phyloP scores from a whole-genome alignment of 169 alveolate species.

The Plasmodium billcollinsi region DNA sequence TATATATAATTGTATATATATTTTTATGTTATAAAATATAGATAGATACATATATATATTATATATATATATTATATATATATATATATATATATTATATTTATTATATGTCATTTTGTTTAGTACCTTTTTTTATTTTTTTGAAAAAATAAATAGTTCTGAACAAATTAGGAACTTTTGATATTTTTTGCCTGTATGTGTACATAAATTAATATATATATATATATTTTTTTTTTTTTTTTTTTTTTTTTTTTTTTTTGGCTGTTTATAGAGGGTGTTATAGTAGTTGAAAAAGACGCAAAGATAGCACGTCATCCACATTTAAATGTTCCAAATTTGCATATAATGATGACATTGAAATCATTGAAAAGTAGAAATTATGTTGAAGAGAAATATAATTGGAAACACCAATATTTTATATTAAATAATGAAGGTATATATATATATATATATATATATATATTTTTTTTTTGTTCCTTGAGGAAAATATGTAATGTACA shows the following conservation, averaged over 20 bases:
- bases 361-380: constrained; percentile 90
- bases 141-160: not conserved
- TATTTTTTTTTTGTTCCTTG: not conserved
- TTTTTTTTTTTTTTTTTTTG: constrained; percentile 14
- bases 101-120: not conserved
- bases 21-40: not conserved
- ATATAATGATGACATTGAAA: constrained; percentile 92
- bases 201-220: too few relatives aligned
- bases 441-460: not conserved
- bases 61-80: too few relatives aligned
- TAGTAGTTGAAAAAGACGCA: constrained; percentile 91
- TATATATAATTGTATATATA: not conserved
- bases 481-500: not conserved
- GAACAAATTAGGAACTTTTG: constrained; percentile 8
- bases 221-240: not conserved
- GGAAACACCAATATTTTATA: constrained; percentile 92
- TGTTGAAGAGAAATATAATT: constrained; percentile 92
- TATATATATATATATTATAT: not conserved
- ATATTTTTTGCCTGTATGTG: too few relatives aligned
- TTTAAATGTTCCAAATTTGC: constrained; percentile 91
- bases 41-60: too few relatives aligned
- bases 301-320: constrained; percentile 90
- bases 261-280: constrained; percentile 87
- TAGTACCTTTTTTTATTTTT: too few relatives aligned
- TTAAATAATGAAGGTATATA: constrained; percentile 89